Conservation (phyloP, 768 basidiomycete species). For the Termitomyces sp. region DNA sequence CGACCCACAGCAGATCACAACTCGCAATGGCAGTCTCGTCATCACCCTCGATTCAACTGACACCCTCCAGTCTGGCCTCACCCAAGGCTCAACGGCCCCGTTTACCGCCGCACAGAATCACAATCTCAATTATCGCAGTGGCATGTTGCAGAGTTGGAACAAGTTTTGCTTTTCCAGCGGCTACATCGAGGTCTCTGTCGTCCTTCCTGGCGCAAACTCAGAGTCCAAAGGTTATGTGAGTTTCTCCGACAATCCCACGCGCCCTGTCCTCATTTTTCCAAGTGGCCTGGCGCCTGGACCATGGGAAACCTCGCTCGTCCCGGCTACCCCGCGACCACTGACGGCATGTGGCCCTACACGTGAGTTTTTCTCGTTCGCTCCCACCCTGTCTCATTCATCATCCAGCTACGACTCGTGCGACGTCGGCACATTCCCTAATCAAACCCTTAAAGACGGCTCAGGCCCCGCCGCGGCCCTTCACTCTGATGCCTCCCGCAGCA, state of each 20-base stretch:
- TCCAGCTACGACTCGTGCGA: conserved; percentile 63
- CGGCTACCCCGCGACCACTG: conserved; percentile 74
- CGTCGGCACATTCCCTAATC: conserved; percentile 73
- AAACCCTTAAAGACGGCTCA: conserved; percentile 44
- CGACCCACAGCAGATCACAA: conserved; percentile 61
- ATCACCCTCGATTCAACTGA: conserved; percentile 57
- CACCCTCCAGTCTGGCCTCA: conserved; percentile 25
- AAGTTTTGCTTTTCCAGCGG: conserved; percentile 84
- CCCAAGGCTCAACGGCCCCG: conserved; percentile 37
- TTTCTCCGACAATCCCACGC: conserved; percentile 2
- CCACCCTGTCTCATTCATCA: not conserved
- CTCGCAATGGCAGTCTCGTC: conserved; percentile 58
- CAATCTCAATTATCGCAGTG: conserved; percentile 57
- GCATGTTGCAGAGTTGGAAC: conserved; percentile 89
- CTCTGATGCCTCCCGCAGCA: conserved; percentile 38
- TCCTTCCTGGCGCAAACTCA: conserved; percentile 54
- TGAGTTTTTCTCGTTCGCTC: conserved; percentile 24
- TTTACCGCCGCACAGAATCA: conserved; percentile 48
- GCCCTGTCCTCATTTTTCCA: not conserved
- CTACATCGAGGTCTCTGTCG: conserved; percentile 65
- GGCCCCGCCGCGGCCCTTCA: conserved; percentile 60
- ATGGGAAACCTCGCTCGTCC: conserved; percentile 86
- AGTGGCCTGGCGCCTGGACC: conserved; percentile 89
- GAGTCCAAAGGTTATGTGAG: conserved; percentile 45
- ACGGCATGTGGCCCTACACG: conserved; percentile 84